phyloP scores from a whole-genome alignment of 1,139 yeast species.

The Diutina sp. region DNA sequence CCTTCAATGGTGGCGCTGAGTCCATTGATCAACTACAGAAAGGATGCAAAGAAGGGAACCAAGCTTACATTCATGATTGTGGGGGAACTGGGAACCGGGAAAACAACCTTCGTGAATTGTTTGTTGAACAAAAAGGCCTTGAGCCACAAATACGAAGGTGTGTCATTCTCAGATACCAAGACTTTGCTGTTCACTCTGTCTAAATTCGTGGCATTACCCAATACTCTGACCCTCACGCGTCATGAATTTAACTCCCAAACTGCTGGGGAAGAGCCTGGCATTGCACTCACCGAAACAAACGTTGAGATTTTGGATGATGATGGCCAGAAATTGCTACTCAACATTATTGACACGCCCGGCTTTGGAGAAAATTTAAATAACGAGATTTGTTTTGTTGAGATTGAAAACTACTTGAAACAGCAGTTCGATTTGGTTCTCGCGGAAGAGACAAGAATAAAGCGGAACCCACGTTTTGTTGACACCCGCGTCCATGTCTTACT shows the following conservation, averaged over 20 bases:
- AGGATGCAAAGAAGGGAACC: conserved; percentile 75
- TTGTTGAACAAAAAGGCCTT: conserved; percentile 50
- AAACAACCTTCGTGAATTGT: conserved; percentile 25
- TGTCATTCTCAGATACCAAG: conserved; percentile 23
- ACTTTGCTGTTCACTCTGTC: conserved; percentile 34
- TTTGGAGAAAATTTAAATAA: conserved; percentile 64
- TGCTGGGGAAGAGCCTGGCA: conserved; percentile 43
- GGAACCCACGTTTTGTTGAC: conserved; percentile 75
- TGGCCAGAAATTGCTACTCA: conserved; percentile 53
- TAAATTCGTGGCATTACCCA: conserved; percentile 33
- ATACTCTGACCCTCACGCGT: conserved; percentile 28
- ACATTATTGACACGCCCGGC: conserved; percentile 67
- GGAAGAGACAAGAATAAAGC: conserved; percentile 82
- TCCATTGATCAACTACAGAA: conserved; percentile 40
- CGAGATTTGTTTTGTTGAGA: conserved; percentile 48
- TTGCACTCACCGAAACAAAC: conserved; percentile 55
- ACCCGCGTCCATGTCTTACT: conserved; percentile 63
- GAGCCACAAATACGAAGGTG: conserved; percentile 39
- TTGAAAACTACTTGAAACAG: conserved; percentile 56
- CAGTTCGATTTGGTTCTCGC: conserved; percentile 87
- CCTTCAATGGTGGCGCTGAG: conserved; percentile 24
- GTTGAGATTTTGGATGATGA: conserved; percentile 66
- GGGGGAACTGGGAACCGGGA: conserved; percentile 18
- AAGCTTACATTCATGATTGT: conserved; percentile 37
- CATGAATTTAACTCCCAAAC: conserved; percentile 28